phyloP scores from a whole-genome alignment of 768 basidiomycete species.

The Tremella fuciformis region DNA sequence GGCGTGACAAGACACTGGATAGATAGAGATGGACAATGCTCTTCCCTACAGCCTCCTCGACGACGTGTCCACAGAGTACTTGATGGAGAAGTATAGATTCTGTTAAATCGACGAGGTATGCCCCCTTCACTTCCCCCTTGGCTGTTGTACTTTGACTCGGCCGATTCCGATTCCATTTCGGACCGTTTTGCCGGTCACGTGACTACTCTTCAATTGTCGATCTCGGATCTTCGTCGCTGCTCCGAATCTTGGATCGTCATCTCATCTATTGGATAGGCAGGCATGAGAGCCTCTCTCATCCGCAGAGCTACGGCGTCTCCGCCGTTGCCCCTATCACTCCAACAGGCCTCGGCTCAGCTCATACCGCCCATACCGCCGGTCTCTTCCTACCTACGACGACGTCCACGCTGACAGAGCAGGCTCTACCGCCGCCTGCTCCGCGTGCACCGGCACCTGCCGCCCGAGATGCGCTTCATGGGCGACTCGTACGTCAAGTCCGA shows the following conservation, averaged over 20 bases:
- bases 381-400: neutral
- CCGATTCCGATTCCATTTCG: too few relatives aligned
- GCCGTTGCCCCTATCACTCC: slow-evolving; percentile 61
- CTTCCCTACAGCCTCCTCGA: too few relatives aligned
- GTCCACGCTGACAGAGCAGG: slow-evolving; percentile 54
- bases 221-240: neutral
- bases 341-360: slow-evolving; percentile 65
- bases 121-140: too few relatives aligned
- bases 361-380: slow-evolving; percentile 81
- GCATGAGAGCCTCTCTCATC: slow-evolving; percentile 32
- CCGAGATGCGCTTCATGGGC: slow-evolving; percentile 78
- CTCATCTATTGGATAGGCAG: neutral
- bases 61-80: too few relatives aligned
- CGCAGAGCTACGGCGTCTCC: slow-evolving; percentile 60
- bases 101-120: too few relatives aligned
- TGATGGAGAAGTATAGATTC: too few relatives aligned
- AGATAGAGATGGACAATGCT: too few relatives aligned
- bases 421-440: slow-evolving; percentile 76
- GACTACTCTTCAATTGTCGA: neutral
- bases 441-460: slow-evolving; percentile 69
- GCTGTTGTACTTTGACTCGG: too few relatives aligned
- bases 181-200: too few relatives aligned
- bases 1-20: too few relatives aligned
- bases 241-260: neutral
- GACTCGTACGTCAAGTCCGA: slow-evolving; percentile 85